These are phyloP conservation scores for Pittosporum tobira DNA, from an alignment of 129 eudicot species.

Conservation along the genomic window DNA sequence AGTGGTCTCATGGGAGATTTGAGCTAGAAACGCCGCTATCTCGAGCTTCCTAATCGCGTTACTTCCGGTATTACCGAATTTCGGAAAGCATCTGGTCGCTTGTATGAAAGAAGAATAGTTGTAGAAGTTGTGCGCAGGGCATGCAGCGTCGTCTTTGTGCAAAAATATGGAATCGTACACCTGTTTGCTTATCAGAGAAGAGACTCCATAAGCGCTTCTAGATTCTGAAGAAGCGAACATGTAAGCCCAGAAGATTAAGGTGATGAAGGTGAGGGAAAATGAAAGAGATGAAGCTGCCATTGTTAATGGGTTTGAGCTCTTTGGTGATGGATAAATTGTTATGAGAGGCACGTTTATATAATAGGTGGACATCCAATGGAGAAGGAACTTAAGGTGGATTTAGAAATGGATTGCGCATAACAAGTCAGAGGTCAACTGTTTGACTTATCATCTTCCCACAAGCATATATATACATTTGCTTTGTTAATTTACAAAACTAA, in stretches of 20 bases:
- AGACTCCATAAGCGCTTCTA: background rate
- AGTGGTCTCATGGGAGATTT: constrained; percentile 42
- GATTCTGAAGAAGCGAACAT: background rate
- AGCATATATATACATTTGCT: too few relatives aligned
- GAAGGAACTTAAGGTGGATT: background rate
- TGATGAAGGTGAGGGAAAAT: background rate
- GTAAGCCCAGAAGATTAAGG: background rate
- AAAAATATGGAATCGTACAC: constrained; percentile 3
- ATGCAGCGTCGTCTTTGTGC: constrained; percentile 28
- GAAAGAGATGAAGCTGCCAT: background rate
- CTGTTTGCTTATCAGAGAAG: constrained; percentile 7
- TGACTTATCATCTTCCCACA: background rate
- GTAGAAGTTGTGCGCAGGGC: constrained; percentile 35
- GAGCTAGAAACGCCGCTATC: constrained; percentile 42
- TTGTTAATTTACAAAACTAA: too few relatives aligned
- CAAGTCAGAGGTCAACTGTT: constrained; percentile 3
- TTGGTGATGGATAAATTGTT: background rate
- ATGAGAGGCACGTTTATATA: background rate
- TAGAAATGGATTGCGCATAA: background rate
- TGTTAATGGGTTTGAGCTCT: background rate
- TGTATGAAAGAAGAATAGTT: constrained; percentile 30
- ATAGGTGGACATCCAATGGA: background rate
- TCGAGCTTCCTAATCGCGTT: constrained; percentile 20
- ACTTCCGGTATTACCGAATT: constrained; percentile 20
- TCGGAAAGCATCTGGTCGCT: constrained; percentile 25